phyloP scores from a whole-genome alignment of 2,329 filamentous ascomycete genomes.

The Exophiala mesophila region DNA sequence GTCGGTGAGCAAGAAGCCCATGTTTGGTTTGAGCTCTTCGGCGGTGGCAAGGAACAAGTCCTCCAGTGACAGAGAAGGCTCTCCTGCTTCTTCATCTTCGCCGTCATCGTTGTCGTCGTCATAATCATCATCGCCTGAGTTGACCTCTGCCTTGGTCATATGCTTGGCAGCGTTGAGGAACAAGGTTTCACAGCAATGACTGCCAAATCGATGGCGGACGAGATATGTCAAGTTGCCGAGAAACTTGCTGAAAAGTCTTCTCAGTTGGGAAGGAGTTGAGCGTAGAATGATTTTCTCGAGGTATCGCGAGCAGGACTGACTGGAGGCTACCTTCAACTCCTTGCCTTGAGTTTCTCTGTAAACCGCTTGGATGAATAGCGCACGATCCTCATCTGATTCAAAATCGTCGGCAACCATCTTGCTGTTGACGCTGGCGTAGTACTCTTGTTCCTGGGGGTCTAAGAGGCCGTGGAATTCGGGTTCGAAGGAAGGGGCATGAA shows the following conservation, averaged over 20 bases:
- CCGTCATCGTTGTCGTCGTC: background rate
- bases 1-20: slow-evolving; percentile 81
- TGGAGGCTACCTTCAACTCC: slow-evolving; percentile 92
- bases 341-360: slow-evolving; percentile 84
- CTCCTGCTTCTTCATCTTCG: slow-evolving; percentile 39
- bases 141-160: slow-evolving; percentile 56
- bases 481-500: slow-evolving; percentile 39
- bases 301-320: slow-evolving; percentile 87
- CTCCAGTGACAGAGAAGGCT: slow-evolving; percentile 73
- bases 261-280: slow-evolving; percentile 74
- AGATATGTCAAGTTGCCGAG: slow-evolving; percentile 80
- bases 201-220: slow-evolving; percentile 92
- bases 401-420: slow-evolving; percentile 89
- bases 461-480: slow-evolving; percentile 89
- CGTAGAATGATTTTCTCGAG: slow-evolving; percentile 87
- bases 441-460: slow-evolving; percentile 88
- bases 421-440: slow-evolving; percentile 86
- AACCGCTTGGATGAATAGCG: slow-evolving; percentile 71
- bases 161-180: slow-evolving; percentile 77
- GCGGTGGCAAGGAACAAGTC: slow-evolving; percentile 76
- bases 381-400: slow-evolving; percentile 65
- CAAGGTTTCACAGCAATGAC: slow-evolving; percentile 92
- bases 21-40: slow-evolving; percentile 79
- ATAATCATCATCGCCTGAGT: slow-evolving; percentile 21
- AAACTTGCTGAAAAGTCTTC: slow-evolving; percentile 80